Percentiles rank a stretch among this genome's conserved stretches.
Conservation (phyloP, 768 basidiomycete species). For the Amanita molliuscula region DNA sequence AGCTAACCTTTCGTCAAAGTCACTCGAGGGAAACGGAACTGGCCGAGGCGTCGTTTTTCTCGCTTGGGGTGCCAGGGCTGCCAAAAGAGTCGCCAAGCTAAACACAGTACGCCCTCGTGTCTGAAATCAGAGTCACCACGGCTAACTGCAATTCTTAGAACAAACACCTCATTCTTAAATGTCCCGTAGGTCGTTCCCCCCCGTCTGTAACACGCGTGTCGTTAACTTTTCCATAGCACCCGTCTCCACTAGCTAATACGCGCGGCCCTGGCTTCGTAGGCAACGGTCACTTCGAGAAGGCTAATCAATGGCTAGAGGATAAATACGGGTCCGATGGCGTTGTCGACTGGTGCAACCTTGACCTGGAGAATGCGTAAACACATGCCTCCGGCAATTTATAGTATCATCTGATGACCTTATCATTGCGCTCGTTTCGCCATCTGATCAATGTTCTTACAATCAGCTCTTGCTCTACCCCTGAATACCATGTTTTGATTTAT, state of each 20-base stretch:
- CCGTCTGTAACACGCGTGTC: constrained; percentile 5
- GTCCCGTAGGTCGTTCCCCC: constrained; percentile 43
- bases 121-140: not conserved
- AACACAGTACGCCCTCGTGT: constrained; percentile 42
- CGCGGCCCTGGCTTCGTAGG: constrained; percentile 64
- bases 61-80: constrained; percentile 86
- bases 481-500: constrained; percentile 4
- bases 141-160: constrained; percentile 26
- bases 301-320: constrained; percentile 78
- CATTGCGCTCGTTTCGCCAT: not conserved
- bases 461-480: not conserved
- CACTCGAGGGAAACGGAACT: constrained; percentile 28
- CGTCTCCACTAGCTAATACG: constrained; percentile 70
- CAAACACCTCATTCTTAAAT: constrained; percentile 73
- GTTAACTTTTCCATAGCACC: constrained; percentile 44
- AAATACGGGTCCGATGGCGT: constrained; percentile 64
- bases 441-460: constrained; percentile 1
- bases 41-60: constrained; percentile 72
- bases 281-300: constrained; percentile 79
- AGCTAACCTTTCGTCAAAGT: constrained; percentile 41
- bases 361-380: constrained; percentile 3
- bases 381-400: not conserved
- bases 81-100: constrained; percentile 70
- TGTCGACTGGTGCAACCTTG: constrained; percentile 61
- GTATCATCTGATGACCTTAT: not conserved